A percentile compares a stretch with the other conserved stretches of the same genome.
phyloP scores from a whole-genome alignment of 2,329 filamentous ascomycete genomes.

The Pseudogymnoascus sp. region DNA sequence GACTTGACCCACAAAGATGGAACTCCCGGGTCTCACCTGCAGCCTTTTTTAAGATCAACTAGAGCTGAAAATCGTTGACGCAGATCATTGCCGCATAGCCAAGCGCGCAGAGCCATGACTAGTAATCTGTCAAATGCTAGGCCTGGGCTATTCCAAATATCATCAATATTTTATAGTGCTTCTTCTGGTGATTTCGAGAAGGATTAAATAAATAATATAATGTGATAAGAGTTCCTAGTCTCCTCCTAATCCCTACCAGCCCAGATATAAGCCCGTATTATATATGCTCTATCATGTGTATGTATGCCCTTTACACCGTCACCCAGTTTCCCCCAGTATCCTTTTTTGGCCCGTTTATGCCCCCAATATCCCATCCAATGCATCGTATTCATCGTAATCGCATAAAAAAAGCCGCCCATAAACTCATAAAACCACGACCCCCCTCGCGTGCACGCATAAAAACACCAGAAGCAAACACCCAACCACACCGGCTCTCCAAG shows the following conservation, averaged over 20 bases:
- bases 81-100: background rate
- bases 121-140: background rate
- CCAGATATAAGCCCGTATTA: background rate
- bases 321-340: background rate
- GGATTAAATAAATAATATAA: background rate
- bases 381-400: background rate
- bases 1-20: background rate
- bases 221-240: background rate
- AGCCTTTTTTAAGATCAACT: background rate
- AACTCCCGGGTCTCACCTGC: background rate
- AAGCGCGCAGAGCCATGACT: background rate
- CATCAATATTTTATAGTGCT: background rate
- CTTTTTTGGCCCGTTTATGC: background rate
- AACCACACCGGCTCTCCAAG: background rate
- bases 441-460: background rate
- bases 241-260: background rate
- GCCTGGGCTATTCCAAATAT: background rate
- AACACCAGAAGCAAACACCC: background rate
- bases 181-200: background rate
- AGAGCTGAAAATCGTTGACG: background rate
- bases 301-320: background rate
- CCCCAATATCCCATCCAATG: background rate
- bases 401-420: background rate
- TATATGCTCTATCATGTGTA: slow-evolving; percentile 1
- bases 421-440: background rate